Evolutionary conservation across 352 stramenopile genomes (phyloP), one percentile per base, ranked within the genome.

Genomic region (Pythium coloratum): DNA sequence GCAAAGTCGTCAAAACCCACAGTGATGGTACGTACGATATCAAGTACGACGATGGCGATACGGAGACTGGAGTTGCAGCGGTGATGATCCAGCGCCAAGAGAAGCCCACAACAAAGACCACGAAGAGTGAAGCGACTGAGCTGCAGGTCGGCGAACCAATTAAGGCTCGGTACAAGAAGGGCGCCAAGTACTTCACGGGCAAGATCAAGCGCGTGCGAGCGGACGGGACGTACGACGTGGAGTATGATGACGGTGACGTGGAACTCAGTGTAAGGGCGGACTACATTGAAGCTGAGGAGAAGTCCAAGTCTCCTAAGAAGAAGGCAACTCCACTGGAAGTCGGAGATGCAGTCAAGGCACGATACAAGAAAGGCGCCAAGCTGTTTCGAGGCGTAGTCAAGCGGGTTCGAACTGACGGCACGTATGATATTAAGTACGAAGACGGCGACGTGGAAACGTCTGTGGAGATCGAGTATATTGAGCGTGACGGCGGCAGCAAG

Each of bases 221-320:
- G 2, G 83, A 96, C 64, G 86, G 80, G 0, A 88, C 79, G 0
- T 90, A 81, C 57, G 84, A 93, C 62, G 70, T 91, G 54, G 68
- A 81, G 26, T 91, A 90, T 57, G 71, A 87, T 3, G 84, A 91
- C 26, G 81, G 81, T 9, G 81, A 91, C 55, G 71, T 71, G 0
- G 79, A 90, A 50, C 50, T 64, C 28, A 67, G 71, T 1, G 74
- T 91, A 4, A 66, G 81, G 4, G 60, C 63, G 16, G 58, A 46
- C 1, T 68, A 76, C 6, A 77, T 80, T 46, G 59, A 81, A 66
- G 32, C n/a, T 1, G 32, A 50, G 13, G 36, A 61, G 8, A 49
- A 59, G 49, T 26, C 33, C 14, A 32, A 55, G 33, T 66, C 57
- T 58, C 73, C 30, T 1, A 67, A 36, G 69, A 85, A 66, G 26